Conservation (phyloP, 805 yeast species). For the Priceomyces castillae region DNA sequence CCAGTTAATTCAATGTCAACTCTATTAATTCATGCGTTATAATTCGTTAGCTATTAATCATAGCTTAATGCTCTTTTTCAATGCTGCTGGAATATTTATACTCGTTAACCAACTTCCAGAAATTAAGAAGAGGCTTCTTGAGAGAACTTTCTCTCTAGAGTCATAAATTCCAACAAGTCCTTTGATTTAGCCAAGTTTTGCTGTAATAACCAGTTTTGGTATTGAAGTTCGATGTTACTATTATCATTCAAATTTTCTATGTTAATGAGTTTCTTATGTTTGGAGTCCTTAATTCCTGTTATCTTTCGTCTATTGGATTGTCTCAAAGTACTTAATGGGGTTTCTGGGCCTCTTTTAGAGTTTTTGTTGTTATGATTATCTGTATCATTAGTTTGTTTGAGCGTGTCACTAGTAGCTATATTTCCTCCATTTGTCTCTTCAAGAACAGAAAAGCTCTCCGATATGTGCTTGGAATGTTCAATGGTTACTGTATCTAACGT, state of each 20-base stretch:
- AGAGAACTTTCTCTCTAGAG: conserved; percentile 27
- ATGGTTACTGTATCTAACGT: background rate
- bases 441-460: background rate
- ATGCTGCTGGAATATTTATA: no score
- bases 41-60: no score
- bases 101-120: no score
- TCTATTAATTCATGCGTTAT: no score
- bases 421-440: background rate
- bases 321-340: conserved; percentile 33
- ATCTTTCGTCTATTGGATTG: conserved; percentile 20
- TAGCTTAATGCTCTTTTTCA: no score
- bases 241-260: conserved; percentile 4
- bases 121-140: background rate
- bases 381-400: background rate
- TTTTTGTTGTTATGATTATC: background rate
- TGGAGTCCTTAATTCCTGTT: background rate
- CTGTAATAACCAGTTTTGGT: conserved; percentile 30
- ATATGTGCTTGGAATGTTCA: background rate
- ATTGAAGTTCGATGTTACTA: conserved; percentile 24
- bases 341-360: conserved; percentile 33
- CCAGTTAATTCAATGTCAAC: no score
- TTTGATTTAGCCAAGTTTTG: conserved; percentile 20
- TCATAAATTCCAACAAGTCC: conserved; percentile 28
- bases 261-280: conserved; percentile 1
- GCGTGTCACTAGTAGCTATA: background rate